Percentiles rank a stretch among this genome's conserved stretches.
Conservation (phyloP, 2,329 filamentous ascomycete species). For the Lasiodiplodia citricola region DNA sequence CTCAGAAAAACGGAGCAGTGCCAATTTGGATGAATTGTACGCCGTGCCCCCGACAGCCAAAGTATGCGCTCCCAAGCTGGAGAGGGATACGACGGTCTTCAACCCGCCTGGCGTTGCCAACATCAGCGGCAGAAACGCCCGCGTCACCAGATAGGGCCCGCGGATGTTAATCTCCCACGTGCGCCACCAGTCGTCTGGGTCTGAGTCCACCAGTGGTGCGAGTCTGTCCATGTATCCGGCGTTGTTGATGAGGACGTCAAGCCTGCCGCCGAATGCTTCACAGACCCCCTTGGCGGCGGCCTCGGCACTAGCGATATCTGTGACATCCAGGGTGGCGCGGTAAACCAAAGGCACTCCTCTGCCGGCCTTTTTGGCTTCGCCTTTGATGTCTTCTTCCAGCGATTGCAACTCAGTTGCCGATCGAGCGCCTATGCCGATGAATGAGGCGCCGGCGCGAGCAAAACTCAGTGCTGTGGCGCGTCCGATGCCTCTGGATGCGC, state of each 20-base stretch:
- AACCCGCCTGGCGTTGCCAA: constrained; percentile 33
- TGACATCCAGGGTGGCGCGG: constrained; percentile 26
- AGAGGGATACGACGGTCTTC: constrained; percentile 56
- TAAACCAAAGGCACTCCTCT: constrained; percentile 48
- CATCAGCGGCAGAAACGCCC: constrained; percentile 54
- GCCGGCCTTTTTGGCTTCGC: constrained; percentile 38
- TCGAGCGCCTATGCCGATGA: constrained; percentile 61
- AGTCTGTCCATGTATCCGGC: constrained; percentile 40
- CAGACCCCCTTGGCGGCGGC: background rate
- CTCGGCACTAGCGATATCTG: background rate
- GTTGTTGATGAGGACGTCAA: constrained; percentile 58
- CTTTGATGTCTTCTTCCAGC: constrained; percentile 43
- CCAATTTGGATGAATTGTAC: constrained; percentile 58
- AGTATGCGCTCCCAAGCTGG: constrained; percentile 50
- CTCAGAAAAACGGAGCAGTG: constrained; percentile 57
- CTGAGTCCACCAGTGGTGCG: constrained; percentile 39
- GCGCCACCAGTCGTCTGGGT: constrained; percentile 49
- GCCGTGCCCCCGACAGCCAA: constrained; percentile 29
- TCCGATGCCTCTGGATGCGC: constrained; percentile 62
- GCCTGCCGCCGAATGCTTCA: constrained; percentile 23
- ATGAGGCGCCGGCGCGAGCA: constrained; percentile 58
- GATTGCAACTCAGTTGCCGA: constrained; percentile 46
- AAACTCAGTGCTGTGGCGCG: constrained; percentile 59
- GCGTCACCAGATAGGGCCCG: constrained; percentile 53
- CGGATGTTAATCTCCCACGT: constrained; percentile 57